phyloP scores from a whole-genome alignment of 108 stramenopile genomes.

The Skeletonema tropicum region DNA sequence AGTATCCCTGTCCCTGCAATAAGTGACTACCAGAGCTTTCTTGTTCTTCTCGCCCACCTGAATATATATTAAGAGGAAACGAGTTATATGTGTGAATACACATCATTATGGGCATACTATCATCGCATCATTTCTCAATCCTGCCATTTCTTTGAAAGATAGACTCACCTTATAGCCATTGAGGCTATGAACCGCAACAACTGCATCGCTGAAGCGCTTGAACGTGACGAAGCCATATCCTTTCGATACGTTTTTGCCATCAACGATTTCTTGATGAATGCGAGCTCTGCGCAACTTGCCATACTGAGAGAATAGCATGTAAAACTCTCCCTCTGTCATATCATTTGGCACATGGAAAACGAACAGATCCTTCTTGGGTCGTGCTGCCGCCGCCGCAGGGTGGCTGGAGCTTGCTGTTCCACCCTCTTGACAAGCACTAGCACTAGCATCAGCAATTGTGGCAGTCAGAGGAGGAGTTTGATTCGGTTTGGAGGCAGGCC shows the following conservation, averaged over 20 bases:
- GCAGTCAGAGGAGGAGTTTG: neutral
- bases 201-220: neutral
- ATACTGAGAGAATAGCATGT: neutral
- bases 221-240: neutral
- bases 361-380: neutral
- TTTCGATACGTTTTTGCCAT: neutral
- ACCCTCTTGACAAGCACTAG: neutral
- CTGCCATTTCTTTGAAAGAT: neutral
- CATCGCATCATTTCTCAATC: too few species aligned
- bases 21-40: too few species aligned
- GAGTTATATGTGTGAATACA: neutral
- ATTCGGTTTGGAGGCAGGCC: neutral
- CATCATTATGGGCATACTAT: too few species aligned
- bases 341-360: neutral
- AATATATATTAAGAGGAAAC: neutral
- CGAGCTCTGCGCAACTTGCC: neutral
- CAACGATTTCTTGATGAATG: neutral
- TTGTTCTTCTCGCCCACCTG: too few species aligned
- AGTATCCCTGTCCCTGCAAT: too few species aligned
- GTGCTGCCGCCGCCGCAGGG: neutral
- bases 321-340: neutral
- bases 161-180: neutral
- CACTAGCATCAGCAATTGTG: too few species aligned
- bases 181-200: neutral
- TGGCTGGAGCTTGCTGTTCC: neutral